These are phyloP conservation scores for Apiotrichum montevideense DNA, from an alignment of 1,284 basidiomycete species.

Conservation along the genomic window DNA sequence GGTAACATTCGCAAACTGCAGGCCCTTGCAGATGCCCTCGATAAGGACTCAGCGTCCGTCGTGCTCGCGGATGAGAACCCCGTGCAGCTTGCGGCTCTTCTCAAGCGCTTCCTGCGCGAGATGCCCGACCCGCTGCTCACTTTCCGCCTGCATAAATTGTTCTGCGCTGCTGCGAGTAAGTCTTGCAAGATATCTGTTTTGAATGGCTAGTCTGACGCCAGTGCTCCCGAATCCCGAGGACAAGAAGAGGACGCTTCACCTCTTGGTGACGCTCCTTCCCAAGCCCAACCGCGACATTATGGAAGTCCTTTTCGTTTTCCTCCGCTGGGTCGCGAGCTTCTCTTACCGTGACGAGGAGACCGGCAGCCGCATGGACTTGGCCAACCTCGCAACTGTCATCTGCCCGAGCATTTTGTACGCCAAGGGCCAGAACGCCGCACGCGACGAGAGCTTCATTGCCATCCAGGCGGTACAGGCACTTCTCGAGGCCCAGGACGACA, in stretches of 20 bases:
- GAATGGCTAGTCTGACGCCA: conserved; percentile 33
- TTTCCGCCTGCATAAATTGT: conserved; percentile 82
- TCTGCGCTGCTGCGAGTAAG: conserved; percentile 82
- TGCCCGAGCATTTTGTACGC: conserved; percentile 90
- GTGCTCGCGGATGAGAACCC: conserved; percentile 92
- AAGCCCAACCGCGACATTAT: conserved; percentile 93
- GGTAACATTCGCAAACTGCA: conserved; percentile 92
- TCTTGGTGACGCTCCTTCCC: conserved; percentile 80
- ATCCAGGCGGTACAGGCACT: conserved; percentile 78
- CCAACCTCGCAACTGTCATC: conserved; percentile 95
- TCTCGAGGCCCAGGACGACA: conserved; percentile 90
- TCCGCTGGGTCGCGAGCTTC: conserved; percentile 99
- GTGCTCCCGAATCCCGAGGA: conserved; percentile 71
- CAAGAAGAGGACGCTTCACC: conserved; percentile 74
- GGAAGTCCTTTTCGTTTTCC: conserved; percentile 95
- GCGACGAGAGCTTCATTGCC: conserved; percentile 89
- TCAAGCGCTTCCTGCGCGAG: conserved; percentile 96
- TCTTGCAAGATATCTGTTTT: conserved; percentile 15
- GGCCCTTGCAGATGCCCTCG: conserved; percentile 83
- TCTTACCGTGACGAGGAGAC: conserved; percentile 97
- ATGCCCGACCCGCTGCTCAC: conserved; percentile 94
- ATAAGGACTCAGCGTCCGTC: conserved; percentile 82
- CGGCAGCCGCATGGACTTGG: conserved; percentile 96
- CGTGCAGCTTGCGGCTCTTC: conserved; percentile 89
- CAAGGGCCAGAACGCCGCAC: conserved; percentile 74